Base-by-base conservation (phyloP, 495 filamentous ascomycete species). In the Penicillium manginii region DNA sequence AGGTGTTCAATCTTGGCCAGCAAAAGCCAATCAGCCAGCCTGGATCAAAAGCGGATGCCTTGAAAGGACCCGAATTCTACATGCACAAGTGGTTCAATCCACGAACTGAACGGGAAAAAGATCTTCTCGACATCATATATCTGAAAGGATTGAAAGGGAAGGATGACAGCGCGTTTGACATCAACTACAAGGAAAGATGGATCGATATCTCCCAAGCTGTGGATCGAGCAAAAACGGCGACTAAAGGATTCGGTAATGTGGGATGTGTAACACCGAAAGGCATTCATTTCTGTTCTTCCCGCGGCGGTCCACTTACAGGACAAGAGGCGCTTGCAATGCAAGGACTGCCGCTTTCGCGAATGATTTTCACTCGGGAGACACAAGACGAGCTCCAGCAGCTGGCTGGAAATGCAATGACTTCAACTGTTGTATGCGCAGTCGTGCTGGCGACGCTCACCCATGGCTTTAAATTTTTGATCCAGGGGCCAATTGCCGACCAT, bases 361-460 rank as follows among this genome's bases (percentile, higher is more conserved):
- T 94, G 14, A 70, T 86, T 1, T 71, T 93, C 5, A 86, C 84
- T 1, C 77, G 78, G 33, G 88, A 94, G 62, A 83, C 78, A 0
- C 80, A 89, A 39, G 73, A 75, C 10, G 78, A 94, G 26, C 74
- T 91, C 8, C 84, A 86, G 51, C 84, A 92, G 57, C 76, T 96
- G 6, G 89, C 88, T 3, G 91, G 91, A 0, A 96, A 96, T 66
- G 91, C 91, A 1, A 96, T 96, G 91, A 83, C 82, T 3, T 83
- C 87, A 3, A 88, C 91, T 0, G 87, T 91, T 8, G 84, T 93
- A 5, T 87, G 88, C 1, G 77, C 83, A 3, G 81, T 83, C 1
- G 79, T 90, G 7, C 57, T 90, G 1, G 62, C 81, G 17, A 80
- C 81, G 0, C 64, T 90, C 22, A 81, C 85, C 19, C 66, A 66